Base-by-base conservation (phyloP, 352 stramenopile species). In the Pythium brachiatum region DNA sequence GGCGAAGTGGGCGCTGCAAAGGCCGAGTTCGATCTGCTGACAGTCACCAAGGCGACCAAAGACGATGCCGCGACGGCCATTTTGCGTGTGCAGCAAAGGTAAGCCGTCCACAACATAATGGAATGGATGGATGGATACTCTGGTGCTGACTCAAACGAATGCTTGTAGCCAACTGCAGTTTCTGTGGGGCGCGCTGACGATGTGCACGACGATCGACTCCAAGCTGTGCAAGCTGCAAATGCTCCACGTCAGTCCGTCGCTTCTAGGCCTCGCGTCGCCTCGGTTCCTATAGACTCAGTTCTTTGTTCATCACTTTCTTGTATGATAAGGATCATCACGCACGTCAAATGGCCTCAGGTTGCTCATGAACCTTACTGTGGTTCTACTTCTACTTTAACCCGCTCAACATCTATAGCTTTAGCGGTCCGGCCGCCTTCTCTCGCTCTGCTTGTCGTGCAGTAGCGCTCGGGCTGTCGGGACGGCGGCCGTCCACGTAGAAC, bases 1-100 rank as follows among this genome's bases (percentile, higher is more conserved):
- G 84, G 84, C 15, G 79, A 83, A 18, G 72, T 91, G 1, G 84
- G 78, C 11, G 77, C 77, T 51, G 76, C 80, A 0, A 71, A 73
- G 27, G 80, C 74, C 59, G 82, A 93, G 27, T 90, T 90, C 27
- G 81, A 90, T 70, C 55, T 93, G 31, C 55, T 93, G 4, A 62
- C 69, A 20, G 66, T 88, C 71, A 11, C 77, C 69, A 62, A 73
- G 44, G 59, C 66, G 27, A 75, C 57, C 21, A 71, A 66, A 13
- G 50, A 69, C 7, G 81, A 89, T 21, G 76, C 80, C 8, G 75
- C 53, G 23, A 88, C 69, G 3, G 83, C 78, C 32, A 74, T 91
- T 25, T 36, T 93, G 50, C 78, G 83, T 20, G 77, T 91, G 21
- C 79, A 79, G 13, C 76, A 71, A n/a, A 83, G 61, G 76, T 83